Conservation (phyloP, 306 rosid genomes). For the Fagus sylvatica region DNA sequence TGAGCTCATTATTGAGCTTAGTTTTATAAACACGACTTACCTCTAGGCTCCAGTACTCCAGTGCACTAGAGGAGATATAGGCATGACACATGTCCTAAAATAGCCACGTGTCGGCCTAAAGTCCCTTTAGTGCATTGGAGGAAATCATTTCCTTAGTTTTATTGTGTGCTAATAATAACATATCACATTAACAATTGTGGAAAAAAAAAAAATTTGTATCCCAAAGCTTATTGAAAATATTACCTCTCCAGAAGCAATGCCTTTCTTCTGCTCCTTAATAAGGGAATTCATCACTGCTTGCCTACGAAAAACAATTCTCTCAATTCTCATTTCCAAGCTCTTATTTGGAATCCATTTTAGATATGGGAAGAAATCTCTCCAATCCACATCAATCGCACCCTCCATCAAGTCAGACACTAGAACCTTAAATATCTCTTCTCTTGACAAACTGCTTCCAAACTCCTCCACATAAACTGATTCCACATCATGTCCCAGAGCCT, state of each 20-base stretch:
- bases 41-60: too few relatives aligned
- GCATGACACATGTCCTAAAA: too few relatives aligned
- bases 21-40: too few relatives aligned
- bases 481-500: constrained; percentile 67
- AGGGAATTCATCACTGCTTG: constrained; percentile 60
- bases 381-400: constrained; percentile 94
- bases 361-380: constrained; percentile 98
- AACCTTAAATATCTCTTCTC: constrained; percentile 53
- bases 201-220: too few relatives aligned
- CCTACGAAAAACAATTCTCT: constrained; percentile 35
- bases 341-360: constrained; percentile 89
- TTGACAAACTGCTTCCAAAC: constrained; percentile 46
- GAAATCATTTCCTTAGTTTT: too few relatives aligned
- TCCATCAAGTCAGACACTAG: constrained; percentile 80
- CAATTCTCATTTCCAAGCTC: constrained; percentile 52
- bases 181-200: too few relatives aligned
- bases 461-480: constrained; percentile 71
- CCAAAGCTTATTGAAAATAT: not conserved
- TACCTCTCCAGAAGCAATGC: constrained; percentile 80
- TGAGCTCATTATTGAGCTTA: too few relatives aligned
- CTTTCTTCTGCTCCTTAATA: constrained; percentile 57
- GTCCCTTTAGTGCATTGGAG: too few relatives aligned
- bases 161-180: too few relatives aligned
- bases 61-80: too few relatives aligned
- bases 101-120: too few relatives aligned